These are phyloP conservation scores for Fusarium sp. DNA, from an alignment of 2,329 filamentous ascomycete species.

Conservation along the genomic window DNA sequence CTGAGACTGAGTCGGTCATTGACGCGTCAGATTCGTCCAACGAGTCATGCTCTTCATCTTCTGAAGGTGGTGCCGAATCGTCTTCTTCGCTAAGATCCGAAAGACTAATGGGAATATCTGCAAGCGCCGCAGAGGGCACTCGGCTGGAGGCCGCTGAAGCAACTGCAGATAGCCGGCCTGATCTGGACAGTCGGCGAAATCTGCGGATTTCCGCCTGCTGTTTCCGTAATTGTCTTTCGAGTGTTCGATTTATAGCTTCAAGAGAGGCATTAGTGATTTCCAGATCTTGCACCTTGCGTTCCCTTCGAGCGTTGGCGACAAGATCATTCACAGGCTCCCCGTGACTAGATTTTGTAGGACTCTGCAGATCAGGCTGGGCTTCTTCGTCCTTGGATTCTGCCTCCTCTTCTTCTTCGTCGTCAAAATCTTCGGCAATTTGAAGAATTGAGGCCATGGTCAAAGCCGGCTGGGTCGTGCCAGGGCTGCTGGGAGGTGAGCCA, in stretches of 20 bases:
- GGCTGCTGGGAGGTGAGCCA: constrained; percentile 55
- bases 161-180: constrained; percentile 76
- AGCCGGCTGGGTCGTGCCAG: constrained; percentile 51
- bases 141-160: constrained; percentile 62
- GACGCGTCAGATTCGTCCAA: constrained; percentile 67
- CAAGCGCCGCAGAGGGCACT: constrained; percentile 60
- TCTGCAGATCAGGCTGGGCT: constrained; percentile 59
- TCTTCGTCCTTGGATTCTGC: constrained; percentile 50
- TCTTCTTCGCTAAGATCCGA: constrained; percentile 63
- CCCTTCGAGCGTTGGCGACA: constrained; percentile 88
- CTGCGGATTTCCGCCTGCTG: constrained; percentile 89
- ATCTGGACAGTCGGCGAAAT: constrained; percentile 86
- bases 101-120: constrained; percentile 59
- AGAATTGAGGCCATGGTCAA: constrained; percentile 69
- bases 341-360: constrained; percentile 69
- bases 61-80: constrained; percentile 52
- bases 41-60: constrained; percentile 62
- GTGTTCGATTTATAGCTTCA: constrained; percentile 91
- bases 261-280: constrained; percentile 97
- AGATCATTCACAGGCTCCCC: constrained; percentile 77
- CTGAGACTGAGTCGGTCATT: constrained; percentile 54
- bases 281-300: constrained; percentile 94
- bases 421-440: constrained; percentile 67
- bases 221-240: constrained; percentile 92
- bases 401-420: constrained; percentile 54